Base-by-base conservation (phyloP, 169 alveolate genomes). In the Prorocentrum cordatum region DNA sequence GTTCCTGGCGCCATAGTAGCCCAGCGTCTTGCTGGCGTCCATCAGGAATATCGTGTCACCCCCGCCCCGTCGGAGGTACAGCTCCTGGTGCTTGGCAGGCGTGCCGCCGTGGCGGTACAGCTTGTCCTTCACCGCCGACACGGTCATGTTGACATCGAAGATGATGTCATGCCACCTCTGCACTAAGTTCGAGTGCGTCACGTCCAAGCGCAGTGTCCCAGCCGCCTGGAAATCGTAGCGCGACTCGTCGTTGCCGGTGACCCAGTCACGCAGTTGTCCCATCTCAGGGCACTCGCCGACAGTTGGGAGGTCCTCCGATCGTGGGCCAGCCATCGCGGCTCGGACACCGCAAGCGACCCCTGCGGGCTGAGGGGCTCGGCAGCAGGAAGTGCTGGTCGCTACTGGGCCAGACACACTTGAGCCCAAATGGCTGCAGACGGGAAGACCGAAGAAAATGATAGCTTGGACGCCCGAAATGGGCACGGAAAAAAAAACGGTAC, bases 91-190 rank as follows among this genome's bases (percentile, higher is more conserved):
- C 26, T n/a, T 72, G 5, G 86, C 86, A 4, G 86, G 86, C 22
- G 86, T 75, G 16, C 86, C 86, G 29, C 86, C 86, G n/a, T 75
- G 86, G 47, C 39, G 33, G 72, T 75, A 75, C 61, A 75, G 42
- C 86, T 72, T 75, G 24, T 18, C 29, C 16, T 42, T 42, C 54
- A 42, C 54, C 54, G n/a, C 16, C 70, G 70, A 6, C 7, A 22
- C 86, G 10, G 72, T 75, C 86, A 75, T 75, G 86, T 39, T 61
- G 38, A 58, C 33, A 32, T 75, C 86, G 42, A 75, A 75, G 18
- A 75, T 59, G 39, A 75, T 54, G 72, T 75, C 86, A 33, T 75
- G 86, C 72, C 72, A 75, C 26, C 72, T n/a, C 72, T 75, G 86
- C n/a, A 75, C 35, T 29, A 75, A 72, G 68, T 75, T 75, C 70